Conservation (phyloP, 192 early-diverging fungal genomes). For the Umbelopsis sp. region DNA sequence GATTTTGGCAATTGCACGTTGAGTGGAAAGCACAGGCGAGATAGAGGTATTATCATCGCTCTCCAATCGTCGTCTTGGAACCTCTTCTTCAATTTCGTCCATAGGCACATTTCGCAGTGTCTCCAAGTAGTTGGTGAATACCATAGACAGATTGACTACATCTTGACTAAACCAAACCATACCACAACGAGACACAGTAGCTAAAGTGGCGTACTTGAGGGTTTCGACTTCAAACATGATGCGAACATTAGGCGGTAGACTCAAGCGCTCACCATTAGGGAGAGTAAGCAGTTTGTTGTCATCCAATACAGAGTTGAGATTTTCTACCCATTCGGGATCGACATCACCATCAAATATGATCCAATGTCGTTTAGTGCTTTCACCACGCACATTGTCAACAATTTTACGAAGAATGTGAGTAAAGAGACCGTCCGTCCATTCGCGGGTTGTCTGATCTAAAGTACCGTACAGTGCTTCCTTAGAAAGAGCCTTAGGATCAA, state of each 20-base stretch:
- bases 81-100: slow-evolving; percentile 81
- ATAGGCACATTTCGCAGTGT: slow-evolving; percentile 72
- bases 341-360: slow-evolving; percentile 99
- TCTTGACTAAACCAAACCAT: slow-evolving; percentile 99
- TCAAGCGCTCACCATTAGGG: slow-evolving; percentile 98
- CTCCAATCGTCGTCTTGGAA: slow-evolving; percentile 40
- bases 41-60: slow-evolving; percentile 50
- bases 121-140: slow-evolving; percentile 81
- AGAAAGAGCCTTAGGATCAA: slow-evolving; percentile 97
- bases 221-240: slow-evolving; percentile 99
- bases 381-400: slow-evolving; percentile 97
- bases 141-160: slow-evolving; percentile 80
- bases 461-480: slow-evolving; percentile 98
- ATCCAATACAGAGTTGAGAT: slow-evolving; percentile 95
- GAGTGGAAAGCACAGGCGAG: slow-evolving; percentile 66
- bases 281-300: slow-evolving; percentile 97
- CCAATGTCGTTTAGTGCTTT: slow-evolving; percentile 94
- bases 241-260: slow-evolving; percentile 92
- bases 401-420: slow-evolving; percentile 97
- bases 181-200: slow-evolving; percentile 98
- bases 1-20: slow-evolving; percentile 75
- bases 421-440: slow-evolving; percentile 99
- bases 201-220: slow-evolving; percentile 96
- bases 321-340: slow-evolving; percentile 99
- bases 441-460: slow-evolving; percentile 95